These are phyloP conservation scores for Lipomyces chichibuensis DNA, from an alignment of 805 yeast species.

Conservation along the genomic window DNA sequence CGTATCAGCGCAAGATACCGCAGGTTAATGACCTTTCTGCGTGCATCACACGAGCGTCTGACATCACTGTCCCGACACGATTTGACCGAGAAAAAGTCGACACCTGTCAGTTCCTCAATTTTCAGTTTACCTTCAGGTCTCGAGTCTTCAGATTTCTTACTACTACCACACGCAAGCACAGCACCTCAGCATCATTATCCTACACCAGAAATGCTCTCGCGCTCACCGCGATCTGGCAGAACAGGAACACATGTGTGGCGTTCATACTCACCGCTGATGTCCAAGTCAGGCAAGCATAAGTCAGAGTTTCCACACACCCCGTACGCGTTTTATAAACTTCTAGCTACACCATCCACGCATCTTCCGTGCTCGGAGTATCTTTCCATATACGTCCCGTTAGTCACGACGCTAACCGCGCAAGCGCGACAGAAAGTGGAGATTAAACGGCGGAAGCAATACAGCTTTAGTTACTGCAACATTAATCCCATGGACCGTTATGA, in stretches of 20 bases:
- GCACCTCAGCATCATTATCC: not conserved
- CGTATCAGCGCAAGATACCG: slow-evolving; percentile 6
- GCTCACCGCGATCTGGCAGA: not conserved
- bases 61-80: not conserved
- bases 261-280: not conserved
- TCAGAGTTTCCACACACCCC: slow-evolving; percentile 13
- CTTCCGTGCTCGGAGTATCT: slow-evolving; percentile 18
- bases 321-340: slow-evolving; percentile 13
- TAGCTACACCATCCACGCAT: slow-evolving; percentile 3
- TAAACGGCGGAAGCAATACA: not conserved
- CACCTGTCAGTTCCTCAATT: slow-evolving; percentile 1
- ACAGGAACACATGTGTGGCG: not conserved
- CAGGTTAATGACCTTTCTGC: slow-evolving; percentile 7
- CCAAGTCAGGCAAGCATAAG: not conserved
- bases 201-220: not conserved
- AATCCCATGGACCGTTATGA: not conserved
- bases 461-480: not conserved
- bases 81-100: not conserved
- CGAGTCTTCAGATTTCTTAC: not conserved
- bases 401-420: slow-evolving; percentile 6
- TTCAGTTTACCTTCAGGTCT: slow-evolving; percentile 12
- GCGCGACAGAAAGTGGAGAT: slow-evolving; percentile 2
- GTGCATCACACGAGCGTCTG: not conserved
- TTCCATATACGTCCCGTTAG: slow-evolving; percentile 14
- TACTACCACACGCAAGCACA: not conserved